These are phyloP conservation scores for Gynostemma pentaphyllum DNA, from an alignment of 306 rosid species.

Conservation along the genomic window DNA sequence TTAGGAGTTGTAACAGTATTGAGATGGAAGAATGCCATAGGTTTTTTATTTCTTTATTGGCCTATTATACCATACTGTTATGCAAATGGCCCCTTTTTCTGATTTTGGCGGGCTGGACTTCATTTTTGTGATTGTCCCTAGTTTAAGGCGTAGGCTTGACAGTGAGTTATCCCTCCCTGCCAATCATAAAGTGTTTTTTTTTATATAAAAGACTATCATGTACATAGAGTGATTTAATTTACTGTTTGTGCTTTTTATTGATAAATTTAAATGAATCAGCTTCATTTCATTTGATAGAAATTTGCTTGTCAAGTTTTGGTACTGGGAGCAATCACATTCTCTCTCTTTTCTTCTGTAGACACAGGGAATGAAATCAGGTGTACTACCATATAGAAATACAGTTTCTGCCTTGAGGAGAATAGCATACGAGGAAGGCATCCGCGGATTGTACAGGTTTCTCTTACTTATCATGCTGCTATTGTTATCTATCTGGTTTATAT, in stretches of 20 bases:
- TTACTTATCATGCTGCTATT: background rate
- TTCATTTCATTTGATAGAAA: background rate
- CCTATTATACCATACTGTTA: too few species aligned
- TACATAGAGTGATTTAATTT: background rate
- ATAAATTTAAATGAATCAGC: background rate
- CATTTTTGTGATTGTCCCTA: background rate
- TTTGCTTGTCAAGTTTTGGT: background rate
- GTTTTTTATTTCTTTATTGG: too few species aligned
- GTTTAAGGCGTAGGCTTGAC: background rate
- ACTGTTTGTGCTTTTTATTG: background rate
- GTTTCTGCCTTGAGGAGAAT: conserved; percentile 79
- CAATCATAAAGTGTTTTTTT: too few species aligned
- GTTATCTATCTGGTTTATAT: conserved; percentile 5
- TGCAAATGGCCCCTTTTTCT: background rate
- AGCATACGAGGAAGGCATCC: conserved; percentile 83
- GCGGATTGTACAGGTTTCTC: conserved; percentile 77
- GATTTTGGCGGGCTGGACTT: background rate
- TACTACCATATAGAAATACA: conserved; percentile 58
- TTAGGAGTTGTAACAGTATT: too few species aligned
- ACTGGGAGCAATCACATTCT: conserved; percentile 3
- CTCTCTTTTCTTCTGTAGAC: conserved; percentile 39
- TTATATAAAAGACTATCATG: too few species aligned
- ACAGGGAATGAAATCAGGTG: conserved; percentile 68
- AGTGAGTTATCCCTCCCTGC: background rate
- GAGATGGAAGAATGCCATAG: too few species aligned